phyloP scores from a whole-genome alignment of 441 rosid species.

The Syzygium syzygioides region DNA sequence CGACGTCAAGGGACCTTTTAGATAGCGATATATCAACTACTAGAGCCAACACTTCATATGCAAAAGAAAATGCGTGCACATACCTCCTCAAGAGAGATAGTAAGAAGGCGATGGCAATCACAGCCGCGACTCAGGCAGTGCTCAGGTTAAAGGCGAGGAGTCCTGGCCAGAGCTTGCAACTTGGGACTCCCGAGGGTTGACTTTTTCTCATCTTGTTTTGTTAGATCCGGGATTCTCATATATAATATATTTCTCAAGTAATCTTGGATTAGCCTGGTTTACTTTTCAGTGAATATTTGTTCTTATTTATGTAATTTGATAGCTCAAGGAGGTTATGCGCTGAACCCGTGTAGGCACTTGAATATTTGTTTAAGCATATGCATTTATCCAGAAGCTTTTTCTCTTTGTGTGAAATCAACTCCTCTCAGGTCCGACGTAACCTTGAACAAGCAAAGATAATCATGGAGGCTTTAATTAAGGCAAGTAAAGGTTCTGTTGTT shows the following conservation, averaged over 20 bases:
- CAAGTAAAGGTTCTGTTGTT: conserved; percentile 16
- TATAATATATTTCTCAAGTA: neutral
- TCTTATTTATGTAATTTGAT: neutral
- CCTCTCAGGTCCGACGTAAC: conserved; percentile 86
- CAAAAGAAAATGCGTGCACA: neutral
- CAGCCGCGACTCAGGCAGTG: neutral
- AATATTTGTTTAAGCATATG: neutral
- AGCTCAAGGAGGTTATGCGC: neutral
- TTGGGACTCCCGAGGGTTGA: neutral
- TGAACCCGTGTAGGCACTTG: neutral
- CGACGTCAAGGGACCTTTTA: neutral
- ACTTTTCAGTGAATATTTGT: neutral
- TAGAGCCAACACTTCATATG: neutral
- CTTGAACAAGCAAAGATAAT: conserved; percentile 91
- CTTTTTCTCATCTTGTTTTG: neutral
- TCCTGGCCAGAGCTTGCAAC: neutral
- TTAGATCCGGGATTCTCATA: neutral
- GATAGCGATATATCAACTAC: neutral
- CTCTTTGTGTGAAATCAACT: conserved; percentile 7
- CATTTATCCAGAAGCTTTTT: neutral
- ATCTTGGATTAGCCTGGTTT: neutral
- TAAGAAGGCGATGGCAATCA: neutral
- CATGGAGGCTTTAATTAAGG: conserved; percentile 88
- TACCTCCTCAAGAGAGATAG: neutral
- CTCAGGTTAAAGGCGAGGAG: neutral